These are phyloP conservation scores for Cyclostephanos invisitatus DNA, from an alignment of 108 stramenopile species.

Conservation along the genomic window DNA sequence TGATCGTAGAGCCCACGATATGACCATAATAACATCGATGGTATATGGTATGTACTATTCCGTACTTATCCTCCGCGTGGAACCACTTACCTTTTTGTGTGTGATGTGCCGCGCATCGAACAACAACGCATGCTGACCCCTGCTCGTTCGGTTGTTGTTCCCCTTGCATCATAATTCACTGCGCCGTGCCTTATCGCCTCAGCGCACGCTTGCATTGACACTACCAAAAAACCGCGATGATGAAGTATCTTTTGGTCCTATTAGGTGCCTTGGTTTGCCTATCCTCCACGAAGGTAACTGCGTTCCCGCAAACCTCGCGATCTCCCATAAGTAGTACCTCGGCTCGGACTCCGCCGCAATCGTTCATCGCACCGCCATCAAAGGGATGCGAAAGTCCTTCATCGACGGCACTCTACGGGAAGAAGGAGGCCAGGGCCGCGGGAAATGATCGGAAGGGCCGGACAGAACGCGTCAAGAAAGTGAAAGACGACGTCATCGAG, in stretches of 20 bases:
- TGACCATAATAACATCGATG: too few relatives aligned
- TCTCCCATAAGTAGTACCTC: slow-evolving; percentile 1
- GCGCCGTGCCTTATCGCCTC: background rate
- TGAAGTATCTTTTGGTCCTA: slow-evolving; percentile 34
- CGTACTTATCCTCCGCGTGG: too few relatives aligned
- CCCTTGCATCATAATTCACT: background rate
- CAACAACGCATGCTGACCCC: too few relatives aligned
- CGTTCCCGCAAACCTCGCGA: slow-evolving; percentile 21
- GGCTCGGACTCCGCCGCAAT: slow-evolving; percentile 1
- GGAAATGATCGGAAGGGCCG: slow-evolving; percentile 76
- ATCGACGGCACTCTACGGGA: slow-evolving; percentile 62
- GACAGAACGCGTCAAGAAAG: slow-evolving; percentile 71
- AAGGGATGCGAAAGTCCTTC: background rate
- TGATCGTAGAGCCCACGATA: too few relatives aligned
- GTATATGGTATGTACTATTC: too few relatives aligned
- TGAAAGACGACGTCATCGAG: slow-evolving; percentile 93
- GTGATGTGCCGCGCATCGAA: too few relatives aligned
- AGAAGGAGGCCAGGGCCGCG: slow-evolving; percentile 76
- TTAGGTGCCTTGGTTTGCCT: slow-evolving; percentile 33
- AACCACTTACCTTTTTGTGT: too few relatives aligned
- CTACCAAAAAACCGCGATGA: slow-evolving; percentile 14
- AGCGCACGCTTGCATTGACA: background rate
- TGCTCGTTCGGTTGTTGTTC: too few relatives aligned
- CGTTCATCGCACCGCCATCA: background rate
- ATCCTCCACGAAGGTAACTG: slow-evolving; percentile 21